Evolutionary conservation across 2,329 filamentous ascomycete species (phyloP).

Genomic region (Chalaropsis ovoidea): DNA sequence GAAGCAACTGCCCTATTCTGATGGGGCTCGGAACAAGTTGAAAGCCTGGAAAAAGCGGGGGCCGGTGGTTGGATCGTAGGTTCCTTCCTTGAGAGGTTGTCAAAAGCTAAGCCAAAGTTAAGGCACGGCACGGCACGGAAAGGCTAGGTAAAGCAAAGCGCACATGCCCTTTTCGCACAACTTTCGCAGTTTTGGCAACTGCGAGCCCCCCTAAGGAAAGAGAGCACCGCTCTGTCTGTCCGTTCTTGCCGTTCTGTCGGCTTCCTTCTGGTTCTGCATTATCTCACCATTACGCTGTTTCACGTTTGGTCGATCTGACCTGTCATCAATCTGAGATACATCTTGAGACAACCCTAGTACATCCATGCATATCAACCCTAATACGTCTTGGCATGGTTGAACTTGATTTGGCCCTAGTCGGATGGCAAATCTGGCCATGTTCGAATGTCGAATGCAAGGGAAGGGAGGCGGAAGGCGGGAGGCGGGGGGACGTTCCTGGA

Average conservation of each 20-base stretch:
- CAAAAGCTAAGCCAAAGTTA: neutral
- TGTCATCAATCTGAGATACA: too few species aligned
- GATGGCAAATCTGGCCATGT: neutral
- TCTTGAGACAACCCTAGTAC: neutral
- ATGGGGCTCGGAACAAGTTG: slow-evolving; percentile 5
- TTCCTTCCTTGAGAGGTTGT: neutral
- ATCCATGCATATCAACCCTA: neutral
- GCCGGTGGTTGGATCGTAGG: slow-evolving; percentile 7
- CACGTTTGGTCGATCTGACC: too few species aligned
- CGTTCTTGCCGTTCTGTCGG: too few species aligned
- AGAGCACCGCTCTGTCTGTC: neutral
- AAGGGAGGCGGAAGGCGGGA: neutral
- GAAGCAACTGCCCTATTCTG: neutral
- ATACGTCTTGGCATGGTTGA: neutral
- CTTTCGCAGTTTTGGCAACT: neutral
- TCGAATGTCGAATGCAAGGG: slow-evolving; percentile 11
- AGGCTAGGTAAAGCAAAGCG: neutral
- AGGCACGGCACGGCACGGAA: too few species aligned
- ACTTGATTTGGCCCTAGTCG: neutral
- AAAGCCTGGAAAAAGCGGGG: slow-evolving; percentile 1
- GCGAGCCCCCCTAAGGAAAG: neutral
- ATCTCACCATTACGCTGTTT: too few species aligned
- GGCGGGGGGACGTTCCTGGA: neutral
- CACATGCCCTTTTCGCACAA: neutral
- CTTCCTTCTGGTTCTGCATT: too few species aligned